Evolutionary conservation across 495 filamentous ascomycete genomes (phyloP).

Genomic region (Penicillium cosmopolitanum): DNA sequence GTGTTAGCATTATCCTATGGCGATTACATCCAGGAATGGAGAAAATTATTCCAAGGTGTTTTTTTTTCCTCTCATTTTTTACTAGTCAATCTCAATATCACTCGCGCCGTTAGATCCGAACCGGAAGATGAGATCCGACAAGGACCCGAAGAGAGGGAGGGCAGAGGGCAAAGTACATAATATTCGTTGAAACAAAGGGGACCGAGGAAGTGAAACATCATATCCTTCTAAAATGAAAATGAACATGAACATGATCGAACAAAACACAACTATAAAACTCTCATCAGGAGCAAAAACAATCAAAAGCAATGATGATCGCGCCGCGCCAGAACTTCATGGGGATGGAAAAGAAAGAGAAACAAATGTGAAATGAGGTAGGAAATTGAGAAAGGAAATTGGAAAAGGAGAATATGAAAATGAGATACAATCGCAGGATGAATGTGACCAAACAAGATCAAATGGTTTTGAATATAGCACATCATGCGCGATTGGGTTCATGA

Average conservation of each 20-base stretch:
- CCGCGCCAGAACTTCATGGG: background rate
- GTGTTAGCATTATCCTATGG: background rate
- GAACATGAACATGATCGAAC: background rate
- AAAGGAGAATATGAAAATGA: background rate
- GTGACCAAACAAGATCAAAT: background rate
- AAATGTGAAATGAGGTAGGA: background rate
- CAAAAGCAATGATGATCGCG: slow-evolving; percentile 4
- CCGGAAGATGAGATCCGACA: background rate
- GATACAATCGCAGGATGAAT: background rate
- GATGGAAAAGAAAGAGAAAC: background rate
- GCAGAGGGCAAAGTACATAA: background rate
- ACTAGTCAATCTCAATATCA: slow-evolving; percentile 6
- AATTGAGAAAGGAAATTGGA: background rate
- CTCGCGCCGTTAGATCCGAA: background rate
- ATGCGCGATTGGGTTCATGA: background rate
- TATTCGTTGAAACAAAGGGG: background rate
- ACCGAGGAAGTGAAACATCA: background rate
- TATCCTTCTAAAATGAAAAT: slow-evolving; percentile 2
- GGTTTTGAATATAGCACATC: background rate
- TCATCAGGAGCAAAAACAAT: background rate
- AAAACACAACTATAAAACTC: slow-evolving; percentile 1
- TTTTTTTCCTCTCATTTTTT: background rate
- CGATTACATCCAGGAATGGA: background rate
- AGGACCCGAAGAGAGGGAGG: background rate
- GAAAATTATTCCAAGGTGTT: slow-evolving; percentile 2